Base-by-base conservation (phyloP, 768 basidiomycete genomes). In the Rhizopogon roseolus region DNA sequence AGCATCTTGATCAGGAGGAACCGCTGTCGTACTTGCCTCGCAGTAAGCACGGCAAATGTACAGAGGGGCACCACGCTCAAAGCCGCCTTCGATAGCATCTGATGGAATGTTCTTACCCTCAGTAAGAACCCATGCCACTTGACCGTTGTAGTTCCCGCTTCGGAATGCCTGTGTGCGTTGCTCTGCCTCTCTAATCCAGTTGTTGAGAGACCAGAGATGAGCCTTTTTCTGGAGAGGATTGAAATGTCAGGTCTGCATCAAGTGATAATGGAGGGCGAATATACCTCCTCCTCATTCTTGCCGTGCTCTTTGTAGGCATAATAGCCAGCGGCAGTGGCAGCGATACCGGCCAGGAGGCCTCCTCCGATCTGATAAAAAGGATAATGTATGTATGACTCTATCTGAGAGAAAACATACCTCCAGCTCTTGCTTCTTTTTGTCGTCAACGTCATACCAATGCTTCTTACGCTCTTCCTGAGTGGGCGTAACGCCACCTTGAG, bases 41-140 rank as follows among this genome's bases (percentile, higher is more conserved):
- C 74, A 62, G 68, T 76, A 86, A 19, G 73, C 79, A 51, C 88
- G 76, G 61, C 77, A 78, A 54, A 85, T 79, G 68, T 77, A 89
- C 53, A 88, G 63, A 16, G 64, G 66, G 64, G 77, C 66, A 32
- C 75, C 76, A 9, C 79, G 61, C 60, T 85, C 82, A 54, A 76
- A 72, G 13, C 82, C 85, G 8, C 81, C 82, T 37, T 68, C 64
- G 54, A 90, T 76, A 25, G 86, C 85, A 49, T 72, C 71, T 3
- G 60, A 62, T 28, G 88, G 88, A 54, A 89, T 85, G 34, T 74
- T 63, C 61, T 72, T 81, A 49, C 85, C 85, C 40, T 81, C 70
- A 38, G 72, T 78, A 46, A 84, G 73, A 36, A 87, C 60, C 88
- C 88, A 91, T 19, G 79, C 80, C 11, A 76, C 73, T 3, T 85